phyloP scores from a whole-genome alignment of 2,329 filamentous ascomycete genomes.

The Diaporthe caulivora region DNA sequence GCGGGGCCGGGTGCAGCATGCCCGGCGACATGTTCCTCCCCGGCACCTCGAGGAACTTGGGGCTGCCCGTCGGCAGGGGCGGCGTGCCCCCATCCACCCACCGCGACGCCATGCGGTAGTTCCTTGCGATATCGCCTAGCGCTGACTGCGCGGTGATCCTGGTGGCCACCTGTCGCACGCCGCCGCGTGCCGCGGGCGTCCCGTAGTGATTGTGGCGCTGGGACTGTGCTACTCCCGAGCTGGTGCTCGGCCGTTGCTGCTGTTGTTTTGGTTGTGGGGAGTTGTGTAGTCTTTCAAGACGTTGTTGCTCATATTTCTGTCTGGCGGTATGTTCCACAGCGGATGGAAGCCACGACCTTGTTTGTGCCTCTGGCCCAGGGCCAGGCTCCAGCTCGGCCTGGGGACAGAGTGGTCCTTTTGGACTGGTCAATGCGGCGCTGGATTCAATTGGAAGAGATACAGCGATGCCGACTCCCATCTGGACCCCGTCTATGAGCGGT shows the following conservation, averaged over 20 bases:
- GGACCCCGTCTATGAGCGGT: not conserved
- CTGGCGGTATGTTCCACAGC: conserved; percentile 46
- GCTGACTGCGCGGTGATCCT: not conserved
- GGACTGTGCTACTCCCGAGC: conserved; percentile 22
- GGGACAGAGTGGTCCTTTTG: not conserved
- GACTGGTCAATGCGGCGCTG: conserved; percentile 18
- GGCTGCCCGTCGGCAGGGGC: not conserved
- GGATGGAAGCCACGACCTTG: conserved; percentile 54
- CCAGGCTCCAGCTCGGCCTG: conserved; percentile 43
- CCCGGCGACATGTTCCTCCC: conserved; percentile 11
- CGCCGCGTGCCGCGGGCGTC: not conserved
- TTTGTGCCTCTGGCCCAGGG: conserved; percentile 43
- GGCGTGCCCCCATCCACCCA: conserved; percentile 29
- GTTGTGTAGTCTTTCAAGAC: conserved; percentile 12
- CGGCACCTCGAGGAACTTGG: conserved; percentile 33
- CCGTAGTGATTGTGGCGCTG: conserved; percentile 18
- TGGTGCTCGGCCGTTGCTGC: conserved; percentile 32
- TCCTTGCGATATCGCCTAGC: conserved; percentile 29
- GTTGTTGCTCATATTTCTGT: conserved; percentile 32
- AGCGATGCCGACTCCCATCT: conserved; percentile 30
- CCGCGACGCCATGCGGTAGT: conserved; percentile 33
- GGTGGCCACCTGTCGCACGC: conserved; percentile 14
- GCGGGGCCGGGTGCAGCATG: conserved; percentile 13
- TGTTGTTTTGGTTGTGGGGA: conserved; percentile 2
- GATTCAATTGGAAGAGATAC: conserved; percentile 15